A percentile compares a stretch with the other conserved stretches of the same genome.
phyloP scores from a whole-genome alignment of 2,329 filamentous ascomycete genomes.

The Boeremia lycopersici region DNA sequence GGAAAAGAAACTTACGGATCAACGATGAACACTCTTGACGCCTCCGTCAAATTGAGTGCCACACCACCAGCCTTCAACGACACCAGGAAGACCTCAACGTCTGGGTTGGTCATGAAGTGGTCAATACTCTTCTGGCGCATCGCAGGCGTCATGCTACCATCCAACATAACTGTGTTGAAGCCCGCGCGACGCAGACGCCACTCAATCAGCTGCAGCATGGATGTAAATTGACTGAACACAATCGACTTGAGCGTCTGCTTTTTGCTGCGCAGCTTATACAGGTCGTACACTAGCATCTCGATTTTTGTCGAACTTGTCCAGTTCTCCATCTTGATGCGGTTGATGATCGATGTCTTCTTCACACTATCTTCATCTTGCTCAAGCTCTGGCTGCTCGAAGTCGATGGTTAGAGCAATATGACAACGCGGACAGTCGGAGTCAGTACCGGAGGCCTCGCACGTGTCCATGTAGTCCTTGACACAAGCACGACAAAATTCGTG shows the following conservation, averaged over 20 bases:
- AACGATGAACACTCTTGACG: slow-evolving; percentile 92
- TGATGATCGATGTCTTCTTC: slow-evolving; percentile 97
- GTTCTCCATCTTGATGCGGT: slow-evolving; percentile 97
- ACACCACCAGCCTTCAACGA: slow-evolving; percentile 96
- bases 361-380: slow-evolving; percentile 86
- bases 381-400: slow-evolving; percentile 93
- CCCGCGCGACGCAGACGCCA: slow-evolving; percentile 96
- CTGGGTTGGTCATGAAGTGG: slow-evolving; percentile 92
- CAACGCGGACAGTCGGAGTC: slow-evolving; percentile 81
- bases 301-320: slow-evolving; percentile 99
- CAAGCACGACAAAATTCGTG: slow-evolving; percentile 91
- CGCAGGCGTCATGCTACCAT: slow-evolving; percentile 94
- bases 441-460: slow-evolving; percentile 68
- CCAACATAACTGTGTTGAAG: slow-evolving; percentile 97
- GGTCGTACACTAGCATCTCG: slow-evolving; percentile 90
- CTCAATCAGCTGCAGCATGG: slow-evolving; percentile 95
- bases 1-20: slow-evolving; percentile 71
- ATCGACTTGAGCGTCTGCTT: slow-evolving; percentile 96
- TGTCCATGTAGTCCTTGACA: slow-evolving; percentile 78
- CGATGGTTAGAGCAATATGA: slow-evolving; percentile 87
- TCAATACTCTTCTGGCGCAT: slow-evolving; percentile 94
- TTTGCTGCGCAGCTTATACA: slow-evolving; percentile 89
- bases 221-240: slow-evolving; percentile 96
- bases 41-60: slow-evolving; percentile 92
- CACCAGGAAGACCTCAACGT: slow-evolving; percentile 95